Percentiles rank a stretch among this genome's conserved stretches.
phyloP scores from a whole-genome alignment of 2,329 filamentous ascomycete genomes.

The Xylaria polymorpha region DNA sequence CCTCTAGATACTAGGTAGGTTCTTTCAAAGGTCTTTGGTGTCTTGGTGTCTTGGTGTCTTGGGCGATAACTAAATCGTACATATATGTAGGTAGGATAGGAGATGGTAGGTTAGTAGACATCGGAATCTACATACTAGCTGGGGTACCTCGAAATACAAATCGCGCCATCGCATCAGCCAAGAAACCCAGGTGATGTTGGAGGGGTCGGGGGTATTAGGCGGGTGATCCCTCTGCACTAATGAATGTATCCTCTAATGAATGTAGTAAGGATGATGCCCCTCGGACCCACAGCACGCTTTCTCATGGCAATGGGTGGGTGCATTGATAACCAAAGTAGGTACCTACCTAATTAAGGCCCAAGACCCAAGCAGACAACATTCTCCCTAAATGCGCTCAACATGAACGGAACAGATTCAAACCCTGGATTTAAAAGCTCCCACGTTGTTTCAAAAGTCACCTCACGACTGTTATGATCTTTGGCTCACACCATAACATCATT shows the following conservation, averaged over 20 bases:
- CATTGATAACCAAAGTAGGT: too few species aligned
- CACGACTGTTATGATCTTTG: neutral
- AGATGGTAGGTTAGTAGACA: too few species aligned
- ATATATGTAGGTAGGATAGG: neutral
- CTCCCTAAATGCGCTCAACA: neutral
- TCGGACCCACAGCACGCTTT: neutral
- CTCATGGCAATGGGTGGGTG: slow-evolving; percentile 3
- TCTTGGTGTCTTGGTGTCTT: neutral
- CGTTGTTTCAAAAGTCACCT: neutral
- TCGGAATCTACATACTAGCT: neutral
- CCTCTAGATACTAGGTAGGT: too few species aligned
- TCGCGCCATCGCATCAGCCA: slow-evolving; percentile 29
- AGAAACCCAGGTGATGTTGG: slow-evolving; percentile 28
- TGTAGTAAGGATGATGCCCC: slow-evolving; percentile 13
- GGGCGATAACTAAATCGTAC: neutral
- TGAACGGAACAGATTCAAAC: neutral
- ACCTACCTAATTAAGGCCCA: neutral
- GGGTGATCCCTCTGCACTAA: slow-evolving; percentile 23
- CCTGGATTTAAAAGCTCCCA: neutral
- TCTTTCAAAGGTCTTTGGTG: too few species aligned
- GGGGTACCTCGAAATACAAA: slow-evolving; percentile 21
- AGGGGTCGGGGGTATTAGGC: slow-evolving; percentile 1
- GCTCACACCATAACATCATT: neutral
- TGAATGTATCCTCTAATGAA: neutral
- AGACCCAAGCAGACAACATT: neutral